Percentiles rank a stretch among this genome's conserved stretches.
Evolutionary conservation across 805 yeast species (phyloP).

Genomic region (Starmerella davenportii): DNA sequence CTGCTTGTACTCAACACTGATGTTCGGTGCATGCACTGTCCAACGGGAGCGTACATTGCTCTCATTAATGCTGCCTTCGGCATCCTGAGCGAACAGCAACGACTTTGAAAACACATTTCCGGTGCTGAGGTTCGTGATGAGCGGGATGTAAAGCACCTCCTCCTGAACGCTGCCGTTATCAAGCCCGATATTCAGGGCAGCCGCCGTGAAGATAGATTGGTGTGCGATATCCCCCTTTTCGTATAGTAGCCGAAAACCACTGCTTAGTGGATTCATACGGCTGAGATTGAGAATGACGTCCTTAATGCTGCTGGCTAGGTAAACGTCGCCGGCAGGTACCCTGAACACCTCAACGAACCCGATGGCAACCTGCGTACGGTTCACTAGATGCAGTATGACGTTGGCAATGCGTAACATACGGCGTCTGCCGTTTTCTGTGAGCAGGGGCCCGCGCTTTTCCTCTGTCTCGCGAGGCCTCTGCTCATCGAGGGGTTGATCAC

Average conservation of each 20-base stretch:
- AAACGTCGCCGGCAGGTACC: slow-evolving; percentile 15
- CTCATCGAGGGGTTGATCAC: too few species aligned
- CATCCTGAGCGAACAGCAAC: slow-evolving; percentile 19
- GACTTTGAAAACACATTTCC: slow-evolving; percentile 24
- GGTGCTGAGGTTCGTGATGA: slow-evolving; percentile 22
- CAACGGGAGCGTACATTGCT: slow-evolving; percentile 20
- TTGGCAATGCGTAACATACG: not conserved
- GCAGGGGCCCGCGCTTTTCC: not conserved
- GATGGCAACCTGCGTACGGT: slow-evolving; percentile 23
- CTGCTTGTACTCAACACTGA: slow-evolving; percentile 24
- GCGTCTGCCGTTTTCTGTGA: not conserved
- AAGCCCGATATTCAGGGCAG: slow-evolving; percentile 23
- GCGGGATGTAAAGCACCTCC: slow-evolving; percentile 25
- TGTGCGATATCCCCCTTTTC: slow-evolving; percentile 24
- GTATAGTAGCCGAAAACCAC: slow-evolving; percentile 26
- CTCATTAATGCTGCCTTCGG: slow-evolving; percentile 15
- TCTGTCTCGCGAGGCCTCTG: not conserved
- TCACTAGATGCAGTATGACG: slow-evolving; percentile 20
- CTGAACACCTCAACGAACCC: slow-evolving; percentile 20
- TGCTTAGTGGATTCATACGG: slow-evolving; percentile 24
- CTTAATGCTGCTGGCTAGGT: slow-evolving; percentile 19
- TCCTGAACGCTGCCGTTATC: slow-evolving; percentile 21
- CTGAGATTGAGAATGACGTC: slow-evolving; percentile 24
- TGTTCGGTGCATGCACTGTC: slow-evolving; percentile 23
- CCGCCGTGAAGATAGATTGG: slow-evolving; percentile 23